Conservation (phyloP, 1,284 basidiomycete species). For the Afroboletus lepidellus region DNA sequence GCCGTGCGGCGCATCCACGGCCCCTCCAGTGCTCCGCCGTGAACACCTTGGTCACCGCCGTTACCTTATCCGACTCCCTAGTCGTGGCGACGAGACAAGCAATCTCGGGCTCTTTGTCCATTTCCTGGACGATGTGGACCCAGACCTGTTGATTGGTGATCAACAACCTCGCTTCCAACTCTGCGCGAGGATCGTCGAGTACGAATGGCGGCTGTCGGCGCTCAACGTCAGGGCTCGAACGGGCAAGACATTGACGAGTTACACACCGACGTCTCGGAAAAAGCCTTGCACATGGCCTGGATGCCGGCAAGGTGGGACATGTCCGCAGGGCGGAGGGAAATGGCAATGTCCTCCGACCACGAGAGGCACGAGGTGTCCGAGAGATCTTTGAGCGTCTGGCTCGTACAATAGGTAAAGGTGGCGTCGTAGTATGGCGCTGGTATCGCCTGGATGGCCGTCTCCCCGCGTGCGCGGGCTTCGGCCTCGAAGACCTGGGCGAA, state of each 20-base stretch:
- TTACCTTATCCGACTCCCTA: constrained; percentile 40
- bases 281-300: constrained; percentile 50
- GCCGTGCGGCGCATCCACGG: constrained; percentile 43
- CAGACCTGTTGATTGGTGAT: constrained; percentile 53
- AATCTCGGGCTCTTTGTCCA: constrained; percentile 37
- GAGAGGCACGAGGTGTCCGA: constrained; percentile 17
- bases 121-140: constrained; percentile 49
- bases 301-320: constrained; percentile 42
- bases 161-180: constrained; percentile 49
- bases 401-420: constrained; percentile 55
- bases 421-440: constrained; percentile 60
- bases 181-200: constrained; percentile 43
- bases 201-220: constrained; percentile 50
- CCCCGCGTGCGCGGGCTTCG: constrained; percentile 36
- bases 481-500: constrained; percentile 51
- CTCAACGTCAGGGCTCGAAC: not conserved
- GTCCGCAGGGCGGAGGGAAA: constrained; percentile 44
- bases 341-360: constrained; percentile 23
- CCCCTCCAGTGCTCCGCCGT: constrained; percentile 42
- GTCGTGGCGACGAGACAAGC: constrained; percentile 64
- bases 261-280: constrained; percentile 60
- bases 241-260: not conserved
- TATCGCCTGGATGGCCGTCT: constrained; percentile 27
- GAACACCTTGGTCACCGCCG: constrained; percentile 52
- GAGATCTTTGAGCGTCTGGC: constrained; percentile 37